A percentile compares a stretch with the other conserved stretches of the same genome.
These are phyloP conservation scores for Graphilbum fragrans DNA, from an alignment of 2,329 filamentous ascomycete species.

Conservation along the genomic window DNA sequence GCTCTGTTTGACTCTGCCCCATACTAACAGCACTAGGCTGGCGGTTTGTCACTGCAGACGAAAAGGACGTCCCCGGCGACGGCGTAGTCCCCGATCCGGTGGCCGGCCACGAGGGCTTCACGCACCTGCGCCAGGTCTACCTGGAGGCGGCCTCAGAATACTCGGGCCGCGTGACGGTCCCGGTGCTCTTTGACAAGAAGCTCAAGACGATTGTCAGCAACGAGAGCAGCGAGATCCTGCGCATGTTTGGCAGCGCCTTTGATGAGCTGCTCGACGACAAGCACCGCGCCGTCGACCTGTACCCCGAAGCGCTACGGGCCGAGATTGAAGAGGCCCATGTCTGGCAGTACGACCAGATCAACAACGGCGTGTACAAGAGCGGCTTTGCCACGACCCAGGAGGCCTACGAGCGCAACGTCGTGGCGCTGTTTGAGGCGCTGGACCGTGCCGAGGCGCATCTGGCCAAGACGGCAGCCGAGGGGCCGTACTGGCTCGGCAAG, in stretches of 20 bases:
- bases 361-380: slow-evolving; percentile 61
- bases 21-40: slow-evolving; percentile 48
- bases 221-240: slow-evolving; percentile 83
- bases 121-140: slow-evolving; percentile 67
- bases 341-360: slow-evolving; percentile 69
- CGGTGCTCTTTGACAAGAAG: slow-evolving; percentile 73
- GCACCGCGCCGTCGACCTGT: slow-evolving; percentile 51
- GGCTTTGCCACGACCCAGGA: slow-evolving; percentile 78
- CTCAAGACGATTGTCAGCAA: slow-evolving; percentile 73
- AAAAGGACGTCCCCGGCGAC: slow-evolving; percentile 39
- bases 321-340: slow-evolving; percentile 67
- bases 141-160: slow-evolving; percentile 63
- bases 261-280: slow-evolving; percentile 53
- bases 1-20: neutral
- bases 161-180: slow-evolving; percentile 72
- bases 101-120: slow-evolving; percentile 56
- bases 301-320: slow-evolving; percentile 48
- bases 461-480: slow-evolving; percentile 18
- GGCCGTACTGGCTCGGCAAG: slow-evolving; percentile 65
- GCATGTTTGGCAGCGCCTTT: slow-evolving; percentile 79
- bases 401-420: slow-evolving; percentile 68
- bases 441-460: slow-evolving; percentile 68
- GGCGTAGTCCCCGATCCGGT: slow-evolving; percentile 58
- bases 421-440: slow-evolving; percentile 60
- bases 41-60: slow-evolving; percentile 63